Conservation (phyloP, 202 grass and related monocot species). For the Tripidium arundinaceum region DNA sequence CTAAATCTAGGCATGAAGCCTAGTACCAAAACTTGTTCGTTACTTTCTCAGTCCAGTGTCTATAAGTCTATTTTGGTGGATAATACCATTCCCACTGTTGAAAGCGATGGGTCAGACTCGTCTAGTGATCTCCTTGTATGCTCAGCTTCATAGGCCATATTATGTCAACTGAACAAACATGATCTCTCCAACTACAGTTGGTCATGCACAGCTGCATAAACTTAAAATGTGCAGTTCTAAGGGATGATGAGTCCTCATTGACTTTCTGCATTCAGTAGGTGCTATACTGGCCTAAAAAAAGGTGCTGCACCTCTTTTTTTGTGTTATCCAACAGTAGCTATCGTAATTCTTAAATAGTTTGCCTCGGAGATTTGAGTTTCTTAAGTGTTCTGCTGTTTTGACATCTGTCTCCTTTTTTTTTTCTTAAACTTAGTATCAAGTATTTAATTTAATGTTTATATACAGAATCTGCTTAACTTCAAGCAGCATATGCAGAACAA, state of each 20-base stretch:
- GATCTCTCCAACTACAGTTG: conserved; percentile 2
- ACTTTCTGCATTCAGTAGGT: conserved; percentile 14
- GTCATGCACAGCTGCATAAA: conserved; percentile 14
- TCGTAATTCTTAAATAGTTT: neutral
- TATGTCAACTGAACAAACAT: conserved; percentile 12
- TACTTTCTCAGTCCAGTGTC: conserved; percentile 40
- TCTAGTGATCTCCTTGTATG: conserved; percentile 53
- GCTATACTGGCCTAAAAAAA: neutral
- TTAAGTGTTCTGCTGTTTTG: conserved; percentile 16
- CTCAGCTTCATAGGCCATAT: conserved; percentile 48
- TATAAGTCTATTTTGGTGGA: conserved; percentile 29
- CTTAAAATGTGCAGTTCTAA: conserved; percentile 16
- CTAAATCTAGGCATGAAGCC: conserved; percentile 56
- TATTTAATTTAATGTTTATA: neutral
- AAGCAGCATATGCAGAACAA: neutral
- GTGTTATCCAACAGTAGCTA: conserved; percentile 2
- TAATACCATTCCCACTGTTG: conserved; percentile 11
- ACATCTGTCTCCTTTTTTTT: neutral
- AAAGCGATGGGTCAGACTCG: conserved; percentile 47
- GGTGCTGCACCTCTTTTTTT: conserved; percentile 26
- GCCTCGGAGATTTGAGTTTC: neutral
- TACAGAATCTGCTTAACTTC: neutral
- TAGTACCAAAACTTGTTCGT: conserved; percentile 39
- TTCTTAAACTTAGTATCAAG: neutral
- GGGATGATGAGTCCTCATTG: conserved; percentile 9